phyloP scores from a whole-genome alignment of 768 basidiomycete species.

The Dioszegia crocea region DNA sequence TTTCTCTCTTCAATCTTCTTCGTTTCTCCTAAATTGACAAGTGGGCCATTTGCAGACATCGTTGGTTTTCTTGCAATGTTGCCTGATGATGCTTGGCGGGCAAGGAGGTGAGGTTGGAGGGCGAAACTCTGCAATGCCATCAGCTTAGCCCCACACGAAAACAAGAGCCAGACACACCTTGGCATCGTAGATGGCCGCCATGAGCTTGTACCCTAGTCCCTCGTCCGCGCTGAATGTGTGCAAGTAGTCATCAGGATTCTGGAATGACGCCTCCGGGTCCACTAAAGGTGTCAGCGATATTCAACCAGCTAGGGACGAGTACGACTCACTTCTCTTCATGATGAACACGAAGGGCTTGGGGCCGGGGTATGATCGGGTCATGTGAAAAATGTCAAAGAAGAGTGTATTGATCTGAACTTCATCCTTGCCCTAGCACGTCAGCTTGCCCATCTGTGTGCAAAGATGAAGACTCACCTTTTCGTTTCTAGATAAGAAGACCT shows the following conservation, averaged over 20 bases:
- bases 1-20: constrained; percentile 13
- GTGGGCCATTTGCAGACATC: background rate
- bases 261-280: constrained; percentile 65
- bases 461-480: constrained; percentile 62
- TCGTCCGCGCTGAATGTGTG: constrained; percentile 75
- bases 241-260: constrained; percentile 79
- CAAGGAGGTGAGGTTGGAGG: constrained; percentile 1
- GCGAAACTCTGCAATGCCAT: constrained; percentile 9
- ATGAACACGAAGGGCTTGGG: constrained; percentile 83
- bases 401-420: constrained; percentile 55
- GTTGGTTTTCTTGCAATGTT: background rate
- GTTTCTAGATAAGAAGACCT: constrained; percentile 80
- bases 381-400: constrained; percentile 79
- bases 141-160: background rate
- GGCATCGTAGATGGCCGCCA: constrained; percentile 41
- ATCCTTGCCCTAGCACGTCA: constrained; percentile 68
- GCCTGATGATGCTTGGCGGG: constrained; percentile 3
- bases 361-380: constrained; percentile 69
- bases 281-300: constrained; percentile 10
- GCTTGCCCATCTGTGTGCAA: background rate
- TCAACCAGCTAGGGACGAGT: background rate
- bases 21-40: constrained; percentile 9
- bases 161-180: constrained; percentile 25
- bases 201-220: constrained; percentile 28
- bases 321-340: constrained; percentile 59